A percentile compares a stretch with the other conserved stretches of the same genome.
phyloP scores from a whole-genome alignment of 192 early-diverging fungal species.

The Coemansia sp. region DNA sequence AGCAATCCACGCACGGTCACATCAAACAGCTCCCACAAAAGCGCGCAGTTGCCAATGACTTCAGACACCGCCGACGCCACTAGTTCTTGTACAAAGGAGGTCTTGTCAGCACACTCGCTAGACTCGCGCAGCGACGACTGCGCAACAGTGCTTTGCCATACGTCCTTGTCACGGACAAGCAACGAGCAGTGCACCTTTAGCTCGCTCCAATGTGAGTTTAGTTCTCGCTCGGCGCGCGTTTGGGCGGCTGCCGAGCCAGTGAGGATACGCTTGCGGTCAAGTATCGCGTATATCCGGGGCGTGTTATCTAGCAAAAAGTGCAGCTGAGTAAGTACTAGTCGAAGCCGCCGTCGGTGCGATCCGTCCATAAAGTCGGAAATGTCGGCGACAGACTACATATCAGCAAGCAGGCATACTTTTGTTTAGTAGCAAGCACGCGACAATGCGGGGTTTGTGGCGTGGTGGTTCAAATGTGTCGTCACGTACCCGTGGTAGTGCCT shows the following conservation, averaged over 20 bases:
- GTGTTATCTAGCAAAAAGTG: conserved; percentile 34
- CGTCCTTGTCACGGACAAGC: conserved; percentile 40
- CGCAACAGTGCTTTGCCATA: background rate
- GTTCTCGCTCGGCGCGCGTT: conserved; percentile 24
- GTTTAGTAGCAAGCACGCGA: background rate
- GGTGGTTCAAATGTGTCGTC: background rate
- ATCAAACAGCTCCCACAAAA: conserved; percentile 45
- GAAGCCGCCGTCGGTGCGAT: conserved; percentile 32
- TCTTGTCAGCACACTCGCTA: background rate
- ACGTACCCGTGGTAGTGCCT: conserved; percentile 41
- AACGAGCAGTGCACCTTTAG: conserved; percentile 42
- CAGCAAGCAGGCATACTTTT: background rate
- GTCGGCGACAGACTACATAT: conserved; percentile 33
- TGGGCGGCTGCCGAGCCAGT: conserved; percentile 21
- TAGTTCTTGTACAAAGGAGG: conserved; percentile 12
- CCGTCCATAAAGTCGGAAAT: conserved; percentile 39
- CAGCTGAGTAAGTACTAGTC: conserved; percentile 45
- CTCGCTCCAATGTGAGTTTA: conserved; percentile 45
- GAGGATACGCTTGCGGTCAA: conserved; percentile 31
- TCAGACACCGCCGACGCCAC: conserved; percentile 16
- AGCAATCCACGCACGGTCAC: conserved; percentile 36
- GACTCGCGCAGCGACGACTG: conserved; percentile 7
- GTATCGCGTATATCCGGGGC: conserved; percentile 35
- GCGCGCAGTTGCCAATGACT: conserved; percentile 18
- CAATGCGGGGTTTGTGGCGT: background rate